Evolutionary conservation across 2,329 filamentous ascomycete species (phyloP).

Genomic region (Ophiocordyceps australis): DNA sequence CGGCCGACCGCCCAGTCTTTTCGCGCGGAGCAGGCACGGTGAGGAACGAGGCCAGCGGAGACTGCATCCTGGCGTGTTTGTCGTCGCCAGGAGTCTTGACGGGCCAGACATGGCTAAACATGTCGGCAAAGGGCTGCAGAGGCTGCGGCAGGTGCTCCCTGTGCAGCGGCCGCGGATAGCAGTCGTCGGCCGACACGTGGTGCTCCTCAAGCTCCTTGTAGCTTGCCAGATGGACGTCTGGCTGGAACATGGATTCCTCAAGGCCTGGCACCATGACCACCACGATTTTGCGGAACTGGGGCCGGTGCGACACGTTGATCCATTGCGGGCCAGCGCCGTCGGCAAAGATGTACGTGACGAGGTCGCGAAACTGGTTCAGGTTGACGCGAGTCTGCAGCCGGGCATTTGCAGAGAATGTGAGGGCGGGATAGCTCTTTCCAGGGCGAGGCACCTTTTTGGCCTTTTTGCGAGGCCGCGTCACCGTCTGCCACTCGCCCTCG

Average conservation of each 20-base stretch:
- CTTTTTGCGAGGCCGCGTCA: conserved; percentile 36
- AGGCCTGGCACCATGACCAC: conserved; percentile 83
- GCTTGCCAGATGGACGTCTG: conserved; percentile 27
- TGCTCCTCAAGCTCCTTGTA: conserved; percentile 21
- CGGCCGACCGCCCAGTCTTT: conserved; percentile 33
- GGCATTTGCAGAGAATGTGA: conserved; percentile 36
- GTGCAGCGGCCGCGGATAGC: conserved; percentile 35
- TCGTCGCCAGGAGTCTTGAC: conserved; percentile 77
- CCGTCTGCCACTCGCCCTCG: conserved; percentile 33
- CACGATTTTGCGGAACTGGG: conserved; percentile 61
- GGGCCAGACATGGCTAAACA: conserved; percentile 83
- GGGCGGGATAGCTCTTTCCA: conserved; percentile 38
- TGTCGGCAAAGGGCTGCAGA: conserved; percentile 52
- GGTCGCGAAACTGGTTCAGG: conserved; percentile 41
- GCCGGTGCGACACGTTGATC: conserved; percentile 43
- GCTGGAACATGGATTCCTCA: conserved; percentile 77
- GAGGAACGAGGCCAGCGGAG: conserved; percentile 71
- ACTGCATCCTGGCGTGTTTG: conserved; percentile 64
- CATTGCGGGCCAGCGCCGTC: conserved; percentile 47
- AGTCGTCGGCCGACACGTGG: conserved; percentile 32
- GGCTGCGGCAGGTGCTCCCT: conserved; percentile 30
- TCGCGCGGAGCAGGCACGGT: conserved; percentile 55
- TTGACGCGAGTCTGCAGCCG: conserved; percentile 44
- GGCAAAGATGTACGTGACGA: conserved; percentile 49
- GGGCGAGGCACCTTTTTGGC: conserved; percentile 40